phyloP scores from a whole-genome alignment of 352 stramenopile genomes.

The Phytophthora ohioensis region DNA sequence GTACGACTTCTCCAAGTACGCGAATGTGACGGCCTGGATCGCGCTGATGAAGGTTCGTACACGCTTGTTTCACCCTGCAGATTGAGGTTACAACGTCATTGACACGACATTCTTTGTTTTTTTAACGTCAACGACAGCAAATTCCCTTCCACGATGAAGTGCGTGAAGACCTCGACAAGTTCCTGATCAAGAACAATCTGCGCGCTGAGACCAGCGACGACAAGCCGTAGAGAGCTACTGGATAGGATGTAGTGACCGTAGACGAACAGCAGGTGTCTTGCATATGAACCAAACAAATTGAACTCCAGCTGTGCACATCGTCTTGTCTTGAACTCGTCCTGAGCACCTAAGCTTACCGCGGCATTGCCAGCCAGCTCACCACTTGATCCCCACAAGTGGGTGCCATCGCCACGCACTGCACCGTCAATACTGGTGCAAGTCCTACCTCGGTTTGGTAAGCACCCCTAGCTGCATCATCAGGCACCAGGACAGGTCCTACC shows the following conservation, averaged over 20 bases:
- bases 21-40: conserved; percentile 52
- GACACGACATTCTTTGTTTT: background rate
- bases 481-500: too few relatives aligned
- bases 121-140: conserved; percentile 17
- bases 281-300: conserved; percentile 13
- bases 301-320: background rate
- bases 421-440: conserved; percentile 14
- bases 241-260: conserved; percentile 7
- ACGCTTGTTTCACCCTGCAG: background rate
- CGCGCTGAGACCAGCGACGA: background rate
- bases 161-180: conserved; percentile 41
- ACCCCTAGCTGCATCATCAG: conserved; percentile 19
- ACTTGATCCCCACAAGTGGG: background rate
- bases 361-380: background rate
- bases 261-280: conserved; percentile 14
- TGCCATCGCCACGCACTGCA: background rate
- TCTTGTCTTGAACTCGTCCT: too few relatives aligned
- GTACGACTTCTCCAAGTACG: conserved; percentile 54
- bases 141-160: conserved; percentile 40
- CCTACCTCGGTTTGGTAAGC: conserved; percentile 33
- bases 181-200: conserved; percentile 22
- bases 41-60: conserved; percentile 32
- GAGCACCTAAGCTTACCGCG: too few relatives aligned
- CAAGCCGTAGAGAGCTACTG: conserved; percentile 16
- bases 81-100: background rate